Evolutionary conservation across 2,329 filamentous ascomycete species (phyloP), one percentile per base, ranked within the genome.

Genomic region (Coleophoma crateriformis): DNA sequence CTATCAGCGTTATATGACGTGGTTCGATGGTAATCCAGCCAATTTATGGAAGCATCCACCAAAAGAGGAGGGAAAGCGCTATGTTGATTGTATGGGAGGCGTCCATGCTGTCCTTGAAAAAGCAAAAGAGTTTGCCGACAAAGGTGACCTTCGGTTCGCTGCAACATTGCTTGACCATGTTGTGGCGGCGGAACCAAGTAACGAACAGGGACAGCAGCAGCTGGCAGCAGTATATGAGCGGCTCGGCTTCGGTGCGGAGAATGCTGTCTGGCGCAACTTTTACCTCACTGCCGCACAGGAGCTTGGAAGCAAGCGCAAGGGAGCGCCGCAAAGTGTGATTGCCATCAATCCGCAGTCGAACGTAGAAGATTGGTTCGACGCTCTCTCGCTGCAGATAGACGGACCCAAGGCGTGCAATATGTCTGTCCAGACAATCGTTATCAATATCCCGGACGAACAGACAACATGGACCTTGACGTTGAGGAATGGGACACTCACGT

Each of bases 191-290:
- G 55, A 65, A 17, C 60, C 63, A 0, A 50, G 55, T 0, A 51
- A 61, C 41, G 17, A 37, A 27, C 32, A 50, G 1, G 58, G 60
- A 1, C 59, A 52, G 47, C 41, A 15, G 4, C 45, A 59, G 5
- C 60, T 72, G 3, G 65, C 64, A 1, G 49, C 49, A 2, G 61
- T 66, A 1, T 71, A 64, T 48, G 59, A 64, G 42, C 50, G 57
- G 17, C 62, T 73, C 8, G 70, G 66, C 0, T 66, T 59, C 47
- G 65, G 66, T 3, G 49, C 64, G 3, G 68, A 71, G 54, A 73
- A 71, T 54, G 68, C 59, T 3, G 65, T 64, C 0, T 71, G 68
- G 69, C 56, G 70, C 3, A 71, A 71, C 48, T 68, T 70, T 45
- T 71, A 66, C 45, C 55, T 71, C 4, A 62, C 61, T 2, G 62